Percentiles rank a stretch among this genome's conserved stretches.
Evolutionary conservation across 2,329 filamentous ascomycete species (phyloP).

Genomic region (Gaeumannomyces sp.): DNA sequence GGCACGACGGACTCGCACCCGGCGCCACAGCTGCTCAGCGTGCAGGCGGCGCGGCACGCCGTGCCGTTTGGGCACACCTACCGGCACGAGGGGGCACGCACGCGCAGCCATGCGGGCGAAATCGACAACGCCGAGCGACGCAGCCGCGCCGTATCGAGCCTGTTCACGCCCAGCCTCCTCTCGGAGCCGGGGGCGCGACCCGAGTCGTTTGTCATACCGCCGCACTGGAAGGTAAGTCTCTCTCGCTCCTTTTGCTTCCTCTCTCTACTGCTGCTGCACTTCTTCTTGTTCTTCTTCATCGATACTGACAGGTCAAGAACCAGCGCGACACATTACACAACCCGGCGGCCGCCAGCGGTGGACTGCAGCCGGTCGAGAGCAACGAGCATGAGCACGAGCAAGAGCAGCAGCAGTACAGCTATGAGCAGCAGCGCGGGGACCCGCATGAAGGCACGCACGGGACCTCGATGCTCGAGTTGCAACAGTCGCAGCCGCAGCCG

Average conservation of each 20-base stretch:
- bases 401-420: too few species aligned
- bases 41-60: slow-evolving; percentile 6
- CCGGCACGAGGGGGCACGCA: background rate
- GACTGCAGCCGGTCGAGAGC: background rate
- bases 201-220: background rate
- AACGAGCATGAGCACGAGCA: background rate
- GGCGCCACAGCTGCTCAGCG: background rate
- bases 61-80: background rate
- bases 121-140: slow-evolving; percentile 1
- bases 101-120: slow-evolving; percentile 3
- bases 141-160: background rate
- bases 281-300: background rate
- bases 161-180: background rate
- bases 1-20: background rate
- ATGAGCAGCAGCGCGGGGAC: too few species aligned
- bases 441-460: background rate
- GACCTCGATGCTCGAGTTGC: background rate
- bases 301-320: background rate
- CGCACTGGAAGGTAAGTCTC: background rate
- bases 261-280: background rate
- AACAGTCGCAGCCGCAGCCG: background rate
- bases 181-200: background rate
- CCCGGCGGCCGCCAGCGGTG: too few species aligned
- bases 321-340: slow-evolving; percentile 6
- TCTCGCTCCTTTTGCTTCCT: background rate